A percentile compares a stretch with the other conserved stretches of the same genome.
Evolutionary conservation across 2,329 filamentous ascomycete genomes (phyloP).

Genomic region (Fonsecaea nubica): DNA sequence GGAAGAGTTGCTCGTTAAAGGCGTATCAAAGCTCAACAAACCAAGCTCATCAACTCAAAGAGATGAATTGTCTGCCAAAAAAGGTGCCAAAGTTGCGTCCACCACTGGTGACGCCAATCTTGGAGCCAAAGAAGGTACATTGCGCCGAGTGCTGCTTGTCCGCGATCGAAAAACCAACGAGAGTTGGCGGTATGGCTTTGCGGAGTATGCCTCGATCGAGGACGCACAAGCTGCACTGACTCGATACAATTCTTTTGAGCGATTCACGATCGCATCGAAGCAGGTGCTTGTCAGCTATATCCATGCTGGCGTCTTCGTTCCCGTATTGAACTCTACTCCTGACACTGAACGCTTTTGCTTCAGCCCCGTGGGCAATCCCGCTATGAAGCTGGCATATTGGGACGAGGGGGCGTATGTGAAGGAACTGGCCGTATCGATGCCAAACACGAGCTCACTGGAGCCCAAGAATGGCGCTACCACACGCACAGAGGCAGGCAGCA

Average conservation of each 20-base stretch:
- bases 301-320: constrained; percentile 83
- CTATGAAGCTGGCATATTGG: constrained; percentile 75
- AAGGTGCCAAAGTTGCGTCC: constrained; percentile 59
- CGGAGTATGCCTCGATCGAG: constrained; percentile 77
- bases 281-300: constrained; percentile 76
- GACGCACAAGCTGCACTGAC: constrained; percentile 76
- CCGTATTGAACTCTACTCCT: constrained; percentile 67
- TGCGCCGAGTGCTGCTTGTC: constrained; percentile 77
- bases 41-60: constrained; percentile 50
- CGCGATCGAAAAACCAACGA: constrained; percentile 73
- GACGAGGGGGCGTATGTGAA: constrained; percentile 75
- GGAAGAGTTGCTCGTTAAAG: constrained; percentile 74
- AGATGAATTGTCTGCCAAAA: constrained; percentile 45
- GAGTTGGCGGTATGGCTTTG: constrained; percentile 82
- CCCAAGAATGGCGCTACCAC: constrained; percentile 11
- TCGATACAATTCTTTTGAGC: constrained; percentile 73
- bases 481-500: constrained; percentile 36
- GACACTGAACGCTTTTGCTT: constrained; percentile 71
- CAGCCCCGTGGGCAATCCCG: constrained; percentile 70
- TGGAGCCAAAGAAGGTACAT: constrained; percentile 74
- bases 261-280: constrained; percentile 78
- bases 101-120: constrained; percentile 66
- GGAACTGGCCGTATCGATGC: constrained; percentile 65
- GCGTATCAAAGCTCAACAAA: constrained; percentile 75
- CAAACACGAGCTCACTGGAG: constrained; percentile 35